phyloP scores from a whole-genome alignment of 2,329 filamentous ascomycete species.

The Rosellinia necatrix region DNA sequence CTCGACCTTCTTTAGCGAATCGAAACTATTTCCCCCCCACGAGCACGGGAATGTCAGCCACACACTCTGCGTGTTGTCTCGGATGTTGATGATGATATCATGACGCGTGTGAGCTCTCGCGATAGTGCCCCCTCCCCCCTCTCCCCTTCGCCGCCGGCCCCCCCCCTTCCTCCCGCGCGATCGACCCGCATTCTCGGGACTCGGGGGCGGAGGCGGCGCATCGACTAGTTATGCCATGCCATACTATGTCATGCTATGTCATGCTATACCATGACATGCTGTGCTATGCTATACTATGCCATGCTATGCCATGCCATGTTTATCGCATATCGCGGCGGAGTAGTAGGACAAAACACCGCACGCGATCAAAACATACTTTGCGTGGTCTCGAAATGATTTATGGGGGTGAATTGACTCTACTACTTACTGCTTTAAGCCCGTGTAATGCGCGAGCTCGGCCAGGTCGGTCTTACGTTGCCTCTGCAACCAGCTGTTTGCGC shows the following conservation, averaged over 20 bases:
- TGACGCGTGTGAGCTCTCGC: slow-evolving; percentile 31
- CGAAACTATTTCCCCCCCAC: slow-evolving; percentile 65
- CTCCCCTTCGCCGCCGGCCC: no score
- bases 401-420: slow-evolving; percentile 12
- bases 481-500: slow-evolving; percentile 73
- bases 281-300: no score
- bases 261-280: no score
- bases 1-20: slow-evolving; percentile 76
- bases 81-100: slow-evolving; percentile 26
- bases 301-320: slow-evolving; percentile 8
- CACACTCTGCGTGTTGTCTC: slow-evolving; percentile 26
- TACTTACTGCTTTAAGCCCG: slow-evolving; percentile 75
- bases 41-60: slow-evolving; percentile 31
- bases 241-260: no score
- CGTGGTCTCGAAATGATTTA: background rate
- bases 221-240: background rate
- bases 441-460: slow-evolving; percentile 70
- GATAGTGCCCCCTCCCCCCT: no score
- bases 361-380: background rate
- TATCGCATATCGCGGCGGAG: background rate
- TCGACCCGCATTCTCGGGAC: slow-evolving; percentile 24
- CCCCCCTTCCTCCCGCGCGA: no score
- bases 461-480: slow-evolving; percentile 84
- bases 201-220: slow-evolving; percentile 3
- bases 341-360: background rate